Percentiles rank a stretch among this genome's conserved stretches.
Conservation (phyloP, 2,329 filamentous ascomycete genomes). For the Cadophora malorum region DNA sequence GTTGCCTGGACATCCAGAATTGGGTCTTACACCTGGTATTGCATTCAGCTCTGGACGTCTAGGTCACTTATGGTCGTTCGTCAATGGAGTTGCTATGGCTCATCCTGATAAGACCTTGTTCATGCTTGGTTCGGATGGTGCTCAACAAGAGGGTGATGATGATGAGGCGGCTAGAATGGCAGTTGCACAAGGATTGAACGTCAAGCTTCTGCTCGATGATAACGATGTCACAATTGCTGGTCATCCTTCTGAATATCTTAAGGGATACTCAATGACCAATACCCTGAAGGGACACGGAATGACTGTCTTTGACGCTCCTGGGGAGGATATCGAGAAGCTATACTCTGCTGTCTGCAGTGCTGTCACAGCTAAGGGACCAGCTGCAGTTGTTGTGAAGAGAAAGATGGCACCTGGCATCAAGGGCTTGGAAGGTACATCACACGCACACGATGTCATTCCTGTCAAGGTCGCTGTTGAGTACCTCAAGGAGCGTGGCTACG, state of each 20-base stretch:
- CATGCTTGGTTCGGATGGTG: conserved; percentile 49
- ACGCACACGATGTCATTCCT: conserved; percentile 49
- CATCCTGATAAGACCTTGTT: conserved; percentile 48
- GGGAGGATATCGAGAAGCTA: conserved; percentile 48
- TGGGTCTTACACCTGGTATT: conserved; percentile 49
- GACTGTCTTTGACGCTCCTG: conserved; percentile 46
- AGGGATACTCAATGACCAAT: conserved; percentile 45
- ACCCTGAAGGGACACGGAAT: conserved; percentile 49
- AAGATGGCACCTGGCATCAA: conserved; percentile 49
- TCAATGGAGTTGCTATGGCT: conserved; percentile 49
- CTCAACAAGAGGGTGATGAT: conserved; percentile 51
- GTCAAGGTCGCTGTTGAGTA: conserved; percentile 48
- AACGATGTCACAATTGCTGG: conserved; percentile 51
- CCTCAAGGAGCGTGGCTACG: conserved; percentile 48
- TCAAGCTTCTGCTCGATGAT: conserved; percentile 50
- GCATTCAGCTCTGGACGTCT: conserved; percentile 51
- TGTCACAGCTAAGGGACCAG: conserved; percentile 46
- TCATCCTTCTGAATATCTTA: conserved; percentile 49
- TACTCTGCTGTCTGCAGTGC: conserved; percentile 45
- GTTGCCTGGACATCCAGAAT: conserved; percentile 49
- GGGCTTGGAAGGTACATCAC: conserved; percentile 45
- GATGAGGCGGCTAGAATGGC: conserved; percentile 50
- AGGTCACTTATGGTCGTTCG: conserved; percentile 50
- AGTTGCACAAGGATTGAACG: conserved; percentile 47
- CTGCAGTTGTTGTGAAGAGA: conserved; percentile 40